These are phyloP conservation scores for Fusarium sp. DNA, from an alignment of 2,329 filamentous ascomycete genomes.

Conservation along the genomic window DNA sequence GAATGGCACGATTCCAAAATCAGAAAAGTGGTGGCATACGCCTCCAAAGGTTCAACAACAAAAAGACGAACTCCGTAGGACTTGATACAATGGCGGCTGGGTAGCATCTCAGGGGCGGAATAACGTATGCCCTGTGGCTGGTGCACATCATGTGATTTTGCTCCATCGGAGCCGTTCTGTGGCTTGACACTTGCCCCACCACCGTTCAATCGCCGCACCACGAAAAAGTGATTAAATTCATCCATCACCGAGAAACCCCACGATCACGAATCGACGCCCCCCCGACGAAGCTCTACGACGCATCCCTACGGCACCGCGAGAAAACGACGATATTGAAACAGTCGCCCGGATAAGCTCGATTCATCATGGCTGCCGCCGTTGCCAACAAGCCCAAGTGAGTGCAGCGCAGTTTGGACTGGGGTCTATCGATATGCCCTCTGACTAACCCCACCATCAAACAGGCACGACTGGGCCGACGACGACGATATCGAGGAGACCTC, in stretches of 20 bases:
- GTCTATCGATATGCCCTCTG: slow-evolving; percentile 33
- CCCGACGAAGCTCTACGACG: slow-evolving; percentile 38
- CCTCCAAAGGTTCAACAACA: not conserved
- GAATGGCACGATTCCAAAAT: slow-evolving; percentile 17
- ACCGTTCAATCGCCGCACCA: slow-evolving; percentile 48
- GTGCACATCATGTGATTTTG: slow-evolving; percentile 44
- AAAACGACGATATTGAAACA: slow-evolving; percentile 22
- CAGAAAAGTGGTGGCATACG: not conserved
- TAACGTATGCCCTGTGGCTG: slow-evolving; percentile 35
- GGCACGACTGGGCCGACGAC: slow-evolving; percentile 92
- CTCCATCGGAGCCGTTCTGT: slow-evolving; percentile 35
- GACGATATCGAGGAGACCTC: slow-evolving; percentile 81
- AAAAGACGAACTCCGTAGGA: not conserved
- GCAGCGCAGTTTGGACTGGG: slow-evolving; percentile 19
- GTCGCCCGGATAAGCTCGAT: slow-evolving; percentile 31
- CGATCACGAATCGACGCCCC: slow-evolving; percentile 46
- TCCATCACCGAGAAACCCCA: slow-evolving; percentile 50
- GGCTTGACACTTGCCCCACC: slow-evolving; percentile 48
- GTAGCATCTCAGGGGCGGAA: not conserved
- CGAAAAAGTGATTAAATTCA: slow-evolving; percentile 55
- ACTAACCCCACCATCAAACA: slow-evolving; percentile 54
- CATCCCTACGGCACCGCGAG: slow-evolving; percentile 34
- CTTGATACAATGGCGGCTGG: not conserved
- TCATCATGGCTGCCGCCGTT: slow-evolving; percentile 52
- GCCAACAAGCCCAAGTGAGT: slow-evolving; percentile 54